These are phyloP conservation scores for Colletotrichum tamarilloi DNA, from an alignment of 2,329 filamentous ascomycete genomes.

Conservation along the genomic window DNA sequence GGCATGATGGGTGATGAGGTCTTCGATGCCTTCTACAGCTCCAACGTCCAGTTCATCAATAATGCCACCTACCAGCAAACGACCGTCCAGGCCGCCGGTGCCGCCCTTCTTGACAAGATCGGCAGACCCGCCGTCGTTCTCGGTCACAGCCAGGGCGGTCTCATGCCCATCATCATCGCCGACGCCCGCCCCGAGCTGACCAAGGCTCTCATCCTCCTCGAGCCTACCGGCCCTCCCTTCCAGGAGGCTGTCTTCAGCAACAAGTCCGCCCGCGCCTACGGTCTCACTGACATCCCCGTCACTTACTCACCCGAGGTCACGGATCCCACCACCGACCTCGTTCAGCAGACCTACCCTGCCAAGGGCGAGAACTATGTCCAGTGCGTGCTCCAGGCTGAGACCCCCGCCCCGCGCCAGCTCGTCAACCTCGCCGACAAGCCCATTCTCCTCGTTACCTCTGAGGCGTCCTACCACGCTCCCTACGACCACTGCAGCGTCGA, in stretches of 20 bases:
- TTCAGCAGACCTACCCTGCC: constrained; percentile 42
- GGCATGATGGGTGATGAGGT: constrained; percentile 51
- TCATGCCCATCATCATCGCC: constrained; percentile 53
- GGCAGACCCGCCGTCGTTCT: constrained; percentile 52
- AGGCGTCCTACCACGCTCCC: constrained; percentile 56
- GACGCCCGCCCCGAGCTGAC: constrained; percentile 54
- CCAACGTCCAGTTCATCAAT: constrained; percentile 50
- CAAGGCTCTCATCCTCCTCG: constrained; percentile 54
- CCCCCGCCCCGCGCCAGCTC: constrained; percentile 48
- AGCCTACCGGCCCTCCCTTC: constrained; percentile 61
- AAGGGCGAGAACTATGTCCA: constrained; percentile 38
- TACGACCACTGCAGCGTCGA: constrained; percentile 57
- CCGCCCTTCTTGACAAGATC: constrained; percentile 55
- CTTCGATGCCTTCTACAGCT: constrained; percentile 55
- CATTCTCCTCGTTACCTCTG: constrained; percentile 52
- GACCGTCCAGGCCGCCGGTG: constrained; percentile 51
- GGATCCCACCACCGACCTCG: constrained; percentile 48
- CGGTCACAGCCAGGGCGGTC: constrained; percentile 59
- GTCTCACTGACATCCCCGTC: constrained; percentile 60
- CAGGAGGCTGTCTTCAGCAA: constrained; percentile 52
- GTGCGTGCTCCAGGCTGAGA: constrained; percentile 49
- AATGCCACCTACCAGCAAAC: constrained; percentile 48
- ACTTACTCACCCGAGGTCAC: constrained; percentile 57
- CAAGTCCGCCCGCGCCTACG: constrained; percentile 51
- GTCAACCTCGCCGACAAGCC: constrained; percentile 48